These are phyloP conservation scores for Graphiopsis chlorocephala DNA, from an alignment of 2,329 filamentous ascomycete species.

Conservation along the genomic window DNA sequence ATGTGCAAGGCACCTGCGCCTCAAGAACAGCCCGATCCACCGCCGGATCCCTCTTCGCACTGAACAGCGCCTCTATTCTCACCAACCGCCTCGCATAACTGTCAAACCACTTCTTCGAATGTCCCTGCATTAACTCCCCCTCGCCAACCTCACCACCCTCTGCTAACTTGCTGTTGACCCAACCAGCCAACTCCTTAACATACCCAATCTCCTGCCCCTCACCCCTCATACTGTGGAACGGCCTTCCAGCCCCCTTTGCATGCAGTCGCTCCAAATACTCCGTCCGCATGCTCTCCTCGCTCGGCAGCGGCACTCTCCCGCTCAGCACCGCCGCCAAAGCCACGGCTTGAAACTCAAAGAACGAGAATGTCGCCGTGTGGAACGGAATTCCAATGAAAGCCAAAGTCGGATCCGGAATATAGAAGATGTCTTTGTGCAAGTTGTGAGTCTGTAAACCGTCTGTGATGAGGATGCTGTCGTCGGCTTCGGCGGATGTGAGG, in stretches of 20 bases:
- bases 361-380: slow-evolving; percentile 64
- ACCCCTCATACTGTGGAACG: slow-evolving; percentile 44
- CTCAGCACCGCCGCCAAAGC: slow-evolving; percentile 57
- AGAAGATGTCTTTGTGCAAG: slow-evolving; percentile 69
- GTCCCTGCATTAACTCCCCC: slow-evolving; percentile 30
- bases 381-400: slow-evolving; percentile 64
- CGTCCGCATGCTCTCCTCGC: slow-evolving; percentile 39
- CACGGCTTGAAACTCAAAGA: slow-evolving; percentile 69
- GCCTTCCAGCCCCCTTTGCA: slow-evolving; percentile 42
- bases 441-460: slow-evolving; percentile 65
- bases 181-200: slow-evolving; percentile 39
- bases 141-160: slow-evolving; percentile 17
- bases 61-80: slow-evolving; percentile 33
- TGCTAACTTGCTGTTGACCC: slow-evolving; percentile 37
- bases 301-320: slow-evolving; percentile 50
- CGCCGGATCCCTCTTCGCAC: slow-evolving; percentile 12
- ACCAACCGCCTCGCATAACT: slow-evolving; percentile 35
- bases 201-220: slow-evolving; percentile 38
- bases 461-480: slow-evolving; percentile 57
- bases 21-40: slow-evolving; percentile 2
- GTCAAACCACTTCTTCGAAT: slow-evolving; percentile 37
- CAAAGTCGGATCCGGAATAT: slow-evolving; percentile 64
- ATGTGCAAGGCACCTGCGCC: slow-evolving; percentile 5
- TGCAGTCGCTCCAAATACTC: slow-evolving; percentile 40
- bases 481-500: slow-evolving; percentile 46